A percentile compares a stretch with the other conserved stretches of the same genome.
Conservation (phyloP, 805 yeast species). For the Kazachstania bromeliacearum region DNA sequence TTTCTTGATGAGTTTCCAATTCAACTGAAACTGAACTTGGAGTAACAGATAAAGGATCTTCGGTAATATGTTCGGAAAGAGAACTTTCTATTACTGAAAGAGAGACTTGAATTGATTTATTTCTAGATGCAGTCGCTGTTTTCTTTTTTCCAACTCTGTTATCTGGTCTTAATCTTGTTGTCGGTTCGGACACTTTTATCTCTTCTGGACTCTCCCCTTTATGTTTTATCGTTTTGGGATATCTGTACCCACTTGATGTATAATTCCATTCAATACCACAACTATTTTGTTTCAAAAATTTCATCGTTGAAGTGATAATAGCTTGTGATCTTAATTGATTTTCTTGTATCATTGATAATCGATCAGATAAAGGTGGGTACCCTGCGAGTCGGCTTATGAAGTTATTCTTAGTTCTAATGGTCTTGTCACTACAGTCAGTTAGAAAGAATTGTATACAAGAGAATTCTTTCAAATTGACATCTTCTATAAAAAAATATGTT, state of each 20-base stretch:
- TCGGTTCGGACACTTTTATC: too few species aligned
- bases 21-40: too few species aligned
- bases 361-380: constrained; percentile 2
- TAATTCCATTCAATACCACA: constrained; percentile 7
- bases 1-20: too few species aligned
- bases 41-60: too few species aligned
- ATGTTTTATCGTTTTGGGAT: too few species aligned
- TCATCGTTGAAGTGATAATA: constrained; percentile 8
- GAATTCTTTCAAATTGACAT: constrained; percentile 11
- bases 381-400: constrained; percentile 8
- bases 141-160: too few species aligned
- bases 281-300: constrained; percentile 9
- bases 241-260: background rate
- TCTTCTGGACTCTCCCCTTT: background rate
- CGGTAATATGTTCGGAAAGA: too few species aligned
- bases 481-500: constrained; percentile 12
- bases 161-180: too few species aligned
- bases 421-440: constrained; percentile 11
- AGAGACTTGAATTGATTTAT: too few species aligned
- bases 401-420: constrained; percentile 4
- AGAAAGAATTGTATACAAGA: constrained; percentile 8
- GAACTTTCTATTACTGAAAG: too few species aligned
- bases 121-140: too few species aligned
- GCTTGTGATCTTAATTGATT: constrained; percentile 7
- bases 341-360: constrained; percentile 6